Evolutionary conservation across 164 flowering plant species (phyloP).

Genomic region (grape (Vitis vinifera)): DNA sequence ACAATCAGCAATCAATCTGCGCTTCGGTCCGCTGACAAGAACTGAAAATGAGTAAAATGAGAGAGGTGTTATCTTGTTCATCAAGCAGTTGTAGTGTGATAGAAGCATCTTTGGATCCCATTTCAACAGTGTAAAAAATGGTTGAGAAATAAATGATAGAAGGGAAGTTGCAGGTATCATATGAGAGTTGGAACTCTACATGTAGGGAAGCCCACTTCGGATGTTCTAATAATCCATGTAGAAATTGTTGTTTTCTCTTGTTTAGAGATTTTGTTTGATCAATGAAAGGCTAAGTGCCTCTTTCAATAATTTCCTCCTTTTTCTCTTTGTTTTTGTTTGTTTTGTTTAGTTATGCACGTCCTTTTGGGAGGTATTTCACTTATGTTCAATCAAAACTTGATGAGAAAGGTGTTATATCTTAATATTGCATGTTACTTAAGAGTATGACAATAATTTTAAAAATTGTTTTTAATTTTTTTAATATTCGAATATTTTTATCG

Average conservation of each 20-base stretch:
- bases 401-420: no score
- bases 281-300: not conserved
- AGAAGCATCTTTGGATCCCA: not conserved
- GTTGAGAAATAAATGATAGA: not conserved
- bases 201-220: not conserved
- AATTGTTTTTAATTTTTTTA: no score
- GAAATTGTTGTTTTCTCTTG: not conserved
- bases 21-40: conserved; percentile 64
- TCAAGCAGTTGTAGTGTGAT: not conserved
- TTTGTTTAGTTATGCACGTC: not conserved
- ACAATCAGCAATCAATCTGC: conserved; percentile 65
- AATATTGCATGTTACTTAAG: no score
- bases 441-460: no score
- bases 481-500: no score
- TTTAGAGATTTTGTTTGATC: not conserved
- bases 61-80: not conserved
- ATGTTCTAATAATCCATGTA: not conserved
- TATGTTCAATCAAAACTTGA: no score
- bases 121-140: not conserved
- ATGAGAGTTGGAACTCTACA: no score
- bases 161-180: not conserved
- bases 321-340: no score
- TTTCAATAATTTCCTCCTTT: not conserved
- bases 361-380: no score
- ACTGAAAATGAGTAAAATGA: not conserved